Evolutionary conservation across 2,329 filamentous ascomycete species (phyloP).

Genomic region (Penicillium sp.): DNA sequence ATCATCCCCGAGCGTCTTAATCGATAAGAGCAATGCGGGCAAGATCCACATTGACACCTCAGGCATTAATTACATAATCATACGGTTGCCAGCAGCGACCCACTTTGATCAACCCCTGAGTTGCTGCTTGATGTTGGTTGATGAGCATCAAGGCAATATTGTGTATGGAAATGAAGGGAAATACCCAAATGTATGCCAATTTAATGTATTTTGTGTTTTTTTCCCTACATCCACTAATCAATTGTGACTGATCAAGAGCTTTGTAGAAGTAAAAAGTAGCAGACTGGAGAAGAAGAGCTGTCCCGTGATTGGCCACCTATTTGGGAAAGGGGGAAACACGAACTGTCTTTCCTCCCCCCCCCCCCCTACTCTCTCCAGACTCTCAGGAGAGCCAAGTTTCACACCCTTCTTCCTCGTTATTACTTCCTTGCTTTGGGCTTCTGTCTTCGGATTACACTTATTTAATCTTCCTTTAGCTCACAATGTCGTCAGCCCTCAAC

Average conservation of each 20-base stretch:
- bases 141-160: neutral
- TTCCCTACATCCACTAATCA: neutral
- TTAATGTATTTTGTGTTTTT: neutral
- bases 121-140: slow-evolving; percentile 1
- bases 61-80: slow-evolving; percentile 16
- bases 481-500: slow-evolving; percentile 54
- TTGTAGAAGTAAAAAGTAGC: slow-evolving; percentile 4
- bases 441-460: slow-evolving; percentile 14
- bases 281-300: slow-evolving; percentile 20
- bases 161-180: neutral
- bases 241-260: slow-evolving; percentile 10
- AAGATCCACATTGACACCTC: slow-evolving; percentile 19
- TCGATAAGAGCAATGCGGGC: slow-evolving; percentile 28
- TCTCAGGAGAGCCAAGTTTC: slow-evolving; percentile 30
- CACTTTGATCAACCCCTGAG: slow-evolving; percentile 28
- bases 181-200: neutral
- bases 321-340: slow-evolving; percentile 32
- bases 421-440: slow-evolving; percentile 21
- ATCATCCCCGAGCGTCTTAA: neutral
- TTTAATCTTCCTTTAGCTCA: slow-evolving; percentile 32
- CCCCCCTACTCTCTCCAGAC: slow-evolving; percentile 21
- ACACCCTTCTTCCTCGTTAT: slow-evolving; percentile 20
- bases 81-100: slow-evolving; percentile 28
- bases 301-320: slow-evolving; percentile 27
- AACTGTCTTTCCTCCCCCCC: slow-evolving; percentile 28